Evolutionary conservation across 768 basidiomycete species (phyloP), one percentile per base, ranked within the genome.

Genomic region (Butyriboletus loyo): DNA sequence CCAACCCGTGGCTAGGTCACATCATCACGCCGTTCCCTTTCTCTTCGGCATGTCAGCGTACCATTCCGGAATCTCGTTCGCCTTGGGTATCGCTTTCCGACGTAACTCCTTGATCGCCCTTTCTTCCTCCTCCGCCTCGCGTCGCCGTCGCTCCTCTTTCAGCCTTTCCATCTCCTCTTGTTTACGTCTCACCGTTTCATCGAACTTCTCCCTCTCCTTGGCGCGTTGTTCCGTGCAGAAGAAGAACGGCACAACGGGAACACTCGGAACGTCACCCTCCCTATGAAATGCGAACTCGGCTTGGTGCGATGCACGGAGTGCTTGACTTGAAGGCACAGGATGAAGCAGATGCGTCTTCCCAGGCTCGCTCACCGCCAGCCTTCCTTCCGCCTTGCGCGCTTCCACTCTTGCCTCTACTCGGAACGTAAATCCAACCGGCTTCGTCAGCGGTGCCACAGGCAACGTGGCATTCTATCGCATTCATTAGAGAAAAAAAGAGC

Each of bases 51-150:
- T 82, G 38, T 78, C 77, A 58, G 79, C 82, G 61, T 90, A 90
- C 88, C 88, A 90, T 57, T 83, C 84, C 11, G 88, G 88, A 24
- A 90, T 77, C 60, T 80, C 81, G 64, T 89, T 77, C 41, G 88
- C 88, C 67, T 75, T 81, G 22, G 85, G 84, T 41, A 90, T 71
- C 17, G 85, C 78, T 57, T 73, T 77, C 73, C 75, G 80, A 65
- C 88, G 72, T 62, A 86, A 54, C 71, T 84, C 86, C 64, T 66
- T 75, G 53, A 87, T 65, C 70, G 82, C 83, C 66, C 66, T 69
- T 67, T 81, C 84, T 69, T 87, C 85, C 59, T 79, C 74, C 62
- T 75, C 74, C 62, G 76, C 81, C 61, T 73, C 67, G 61, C 72
- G 73, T 63, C 68, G 69, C 55, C 77, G 71, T 58, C 66, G 67